Conservation (phyloP, 345 rosid species). For the Lepidium aucheri region DNA sequence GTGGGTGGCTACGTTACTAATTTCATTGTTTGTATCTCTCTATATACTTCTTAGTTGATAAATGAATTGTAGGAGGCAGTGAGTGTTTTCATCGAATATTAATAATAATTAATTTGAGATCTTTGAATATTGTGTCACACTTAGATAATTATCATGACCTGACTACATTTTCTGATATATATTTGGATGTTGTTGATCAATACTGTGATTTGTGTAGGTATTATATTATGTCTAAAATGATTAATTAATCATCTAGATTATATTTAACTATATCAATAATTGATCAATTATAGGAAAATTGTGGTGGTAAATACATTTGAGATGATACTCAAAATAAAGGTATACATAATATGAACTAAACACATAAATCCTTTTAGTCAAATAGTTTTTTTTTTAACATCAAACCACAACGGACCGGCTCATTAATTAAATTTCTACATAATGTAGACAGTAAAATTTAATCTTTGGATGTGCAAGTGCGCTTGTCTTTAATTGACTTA, state of each 20-base stretch:
- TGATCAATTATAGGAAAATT: neutral
- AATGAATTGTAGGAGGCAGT: neutral
- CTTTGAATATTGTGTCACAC: neutral
- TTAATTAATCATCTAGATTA: neutral
- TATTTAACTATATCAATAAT: neutral
- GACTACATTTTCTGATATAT: too few species aligned
- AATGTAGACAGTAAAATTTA: too few species aligned
- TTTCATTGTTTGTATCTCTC: conserved; percentile 14
- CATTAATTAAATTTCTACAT: too few species aligned
- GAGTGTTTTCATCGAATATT: conserved; percentile 1
- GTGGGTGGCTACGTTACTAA: conserved; percentile 10
- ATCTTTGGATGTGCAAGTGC: too few species aligned
- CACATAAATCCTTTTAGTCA: too few species aligned
- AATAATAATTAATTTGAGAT: neutral
- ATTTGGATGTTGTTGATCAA: neutral
- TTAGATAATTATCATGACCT: too few species aligned
- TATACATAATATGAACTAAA: too few species aligned
- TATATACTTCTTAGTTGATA: neutral
- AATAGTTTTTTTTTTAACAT: too few species aligned
- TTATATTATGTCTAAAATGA: neutral
- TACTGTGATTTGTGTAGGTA: neutral
- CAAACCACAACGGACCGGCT: too few species aligned
- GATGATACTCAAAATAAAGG: too few species aligned
- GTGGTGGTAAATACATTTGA: neutral
- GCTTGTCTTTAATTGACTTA: too few species aligned